Percentiles rank a stretch among this genome's conserved stretches.
phyloP scores from a whole-genome alignment of 169 alveolate genomes.

The Eimeria necatrix region DNA sequence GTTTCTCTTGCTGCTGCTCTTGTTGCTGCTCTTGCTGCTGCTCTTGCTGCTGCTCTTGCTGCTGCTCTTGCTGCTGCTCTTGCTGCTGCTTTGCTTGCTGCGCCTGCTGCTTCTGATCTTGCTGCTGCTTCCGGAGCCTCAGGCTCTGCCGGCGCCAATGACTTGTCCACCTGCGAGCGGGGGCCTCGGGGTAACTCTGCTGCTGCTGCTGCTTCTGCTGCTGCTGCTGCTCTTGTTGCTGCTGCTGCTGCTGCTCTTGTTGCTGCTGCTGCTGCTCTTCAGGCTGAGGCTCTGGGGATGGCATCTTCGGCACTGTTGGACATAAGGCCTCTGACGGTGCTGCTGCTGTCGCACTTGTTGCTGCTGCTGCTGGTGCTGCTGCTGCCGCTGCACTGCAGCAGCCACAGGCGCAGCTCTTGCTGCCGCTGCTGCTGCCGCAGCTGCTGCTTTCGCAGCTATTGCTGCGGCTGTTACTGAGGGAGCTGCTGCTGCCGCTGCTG shows the following conservation, averaged over 20 bases:
- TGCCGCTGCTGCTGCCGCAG: not conserved
- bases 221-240: not conserved
- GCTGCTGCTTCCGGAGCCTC: not conserved
- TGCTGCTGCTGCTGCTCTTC: not conserved
- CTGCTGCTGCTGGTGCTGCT: not conserved
- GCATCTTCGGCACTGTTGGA: not conserved
- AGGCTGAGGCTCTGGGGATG: not conserved
- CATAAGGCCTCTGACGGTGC: not conserved
- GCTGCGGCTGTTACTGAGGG: not conserved
- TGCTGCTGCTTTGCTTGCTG: not conserved
- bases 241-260: not conserved
- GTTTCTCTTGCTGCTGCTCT: not conserved
- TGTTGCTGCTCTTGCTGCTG: not conserved
- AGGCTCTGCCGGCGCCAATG: constrained; percentile 22
- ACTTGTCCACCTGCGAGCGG: constrained; percentile 8
- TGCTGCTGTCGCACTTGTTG: not conserved
- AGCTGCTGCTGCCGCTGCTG: not conserved
- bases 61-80: not conserved
- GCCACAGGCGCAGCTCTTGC: not conserved
- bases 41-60: not conserved
- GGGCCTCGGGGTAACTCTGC: not conserved
- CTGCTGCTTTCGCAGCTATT: not conserved
- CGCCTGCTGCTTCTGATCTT: not conserved
- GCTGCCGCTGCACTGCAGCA: not conserved
- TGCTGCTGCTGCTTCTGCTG: not conserved